Percentiles rank a stretch among this genome's conserved stretches.
These are phyloP conservation scores for Fragaria ananassa DNA, from an alignment of 306 rosid genomes.

Conservation along the genomic window DNA sequence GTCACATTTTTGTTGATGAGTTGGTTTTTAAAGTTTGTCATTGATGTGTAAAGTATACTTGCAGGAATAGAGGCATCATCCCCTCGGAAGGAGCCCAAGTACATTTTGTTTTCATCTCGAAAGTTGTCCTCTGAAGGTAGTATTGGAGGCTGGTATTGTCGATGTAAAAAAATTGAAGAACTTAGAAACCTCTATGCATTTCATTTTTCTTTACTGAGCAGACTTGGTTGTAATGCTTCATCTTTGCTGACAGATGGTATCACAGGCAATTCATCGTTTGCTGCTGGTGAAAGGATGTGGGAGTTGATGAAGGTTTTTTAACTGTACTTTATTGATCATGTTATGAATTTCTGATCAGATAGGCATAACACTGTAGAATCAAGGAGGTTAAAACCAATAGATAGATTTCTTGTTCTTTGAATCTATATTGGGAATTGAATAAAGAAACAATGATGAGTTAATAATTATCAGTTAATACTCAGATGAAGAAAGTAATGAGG, in stretches of 20 bases:
- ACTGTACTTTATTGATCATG: constrained; percentile 7
- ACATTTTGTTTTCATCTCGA: constrained; percentile 50
- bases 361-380: not conserved
- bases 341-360: constrained; percentile 12
- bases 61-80: constrained; percentile 85
- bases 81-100: constrained; percentile 68
- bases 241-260: constrained; percentile 45
- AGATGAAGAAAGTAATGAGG: not conserved
- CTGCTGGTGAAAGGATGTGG: constrained; percentile 81
- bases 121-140: constrained; percentile 54
- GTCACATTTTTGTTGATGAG: constrained; percentile 17
- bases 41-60: constrained; percentile 27
- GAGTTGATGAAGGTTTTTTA: constrained; percentile 79
- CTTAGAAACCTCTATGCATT: not conserved
- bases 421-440: not conserved
- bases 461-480: not conserved
- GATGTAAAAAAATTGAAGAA: constrained; percentile 1
- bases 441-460: not conserved
- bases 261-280: constrained; percentile 58
- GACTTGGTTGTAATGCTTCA: constrained; percentile 17
- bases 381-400: constrained; percentile 6
- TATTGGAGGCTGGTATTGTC: constrained; percentile 2
- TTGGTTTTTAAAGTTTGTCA: constrained; percentile 20
- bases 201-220: not conserved
- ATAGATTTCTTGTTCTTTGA: not conserved